phyloP scores from a whole-genome alignment of 2,329 filamentous ascomycete species.

The Ascochyta fabae region DNA sequence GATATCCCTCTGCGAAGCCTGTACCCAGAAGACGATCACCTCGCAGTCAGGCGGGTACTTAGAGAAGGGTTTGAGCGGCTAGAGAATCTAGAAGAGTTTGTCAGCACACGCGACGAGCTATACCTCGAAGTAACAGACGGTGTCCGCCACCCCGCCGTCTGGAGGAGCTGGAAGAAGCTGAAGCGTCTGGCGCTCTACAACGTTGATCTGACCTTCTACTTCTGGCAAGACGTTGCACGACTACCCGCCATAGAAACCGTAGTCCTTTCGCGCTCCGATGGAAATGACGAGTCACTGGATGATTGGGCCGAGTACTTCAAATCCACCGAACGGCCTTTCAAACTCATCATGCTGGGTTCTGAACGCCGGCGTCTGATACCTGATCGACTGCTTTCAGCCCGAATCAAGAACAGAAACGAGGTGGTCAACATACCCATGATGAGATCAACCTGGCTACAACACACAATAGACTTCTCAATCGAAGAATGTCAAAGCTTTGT shows the following conservation, averaged over 20 bases:
- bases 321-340: constrained; percentile 19
- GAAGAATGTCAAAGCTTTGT: constrained; percentile 53
- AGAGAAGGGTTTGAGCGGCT: constrained; percentile 56
- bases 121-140: constrained; percentile 42
- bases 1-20: constrained; percentile 57
- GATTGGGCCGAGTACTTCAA: constrained; percentile 54
- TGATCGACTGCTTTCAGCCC: constrained; percentile 23
- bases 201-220: constrained; percentile 46
- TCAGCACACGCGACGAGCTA: constrained; percentile 57
- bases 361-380: constrained; percentile 21
- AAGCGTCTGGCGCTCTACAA: constrained; percentile 55
- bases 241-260: constrained; percentile 51
- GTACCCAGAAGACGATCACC: constrained; percentile 52
- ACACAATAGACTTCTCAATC: constrained; percentile 49
- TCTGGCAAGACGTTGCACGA: constrained; percentile 41
- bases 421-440: constrained; percentile 47
- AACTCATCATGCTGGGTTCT: constrained; percentile 31
- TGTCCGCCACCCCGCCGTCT: constrained; percentile 45
- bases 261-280: constrained; percentile 51
- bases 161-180: constrained; percentile 55
- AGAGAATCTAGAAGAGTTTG: constrained; percentile 56
- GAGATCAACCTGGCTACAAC: constrained; percentile 49
- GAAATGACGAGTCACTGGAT: constrained; percentile 28
- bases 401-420: constrained; percentile 36
- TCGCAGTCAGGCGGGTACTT: constrained; percentile 48